A percentile compares a stretch with the other conserved stretches of the same genome.
phyloP scores from a whole-genome alignment of 2,329 filamentous ascomycete genomes.

The Fusarium tuaranense region DNA sequence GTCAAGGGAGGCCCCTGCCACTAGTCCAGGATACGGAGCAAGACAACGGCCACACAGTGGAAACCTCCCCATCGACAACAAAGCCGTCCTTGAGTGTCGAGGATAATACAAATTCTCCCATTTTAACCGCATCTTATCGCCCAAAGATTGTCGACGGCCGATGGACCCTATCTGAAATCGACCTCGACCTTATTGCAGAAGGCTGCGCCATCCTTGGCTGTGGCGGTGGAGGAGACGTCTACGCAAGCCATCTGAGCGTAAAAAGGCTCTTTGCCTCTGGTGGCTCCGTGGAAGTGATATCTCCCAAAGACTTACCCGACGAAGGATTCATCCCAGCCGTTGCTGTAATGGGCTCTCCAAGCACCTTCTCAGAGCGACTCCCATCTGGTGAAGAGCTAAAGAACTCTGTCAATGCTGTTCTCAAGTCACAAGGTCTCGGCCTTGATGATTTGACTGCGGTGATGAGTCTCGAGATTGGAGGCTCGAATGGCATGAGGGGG shows the following conservation, averaged over 20 bases:
- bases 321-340: background rate
- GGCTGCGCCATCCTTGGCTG: background rate
- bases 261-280: background rate
- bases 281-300: background rate
- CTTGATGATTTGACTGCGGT: background rate
- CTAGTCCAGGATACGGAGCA: background rate
- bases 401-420: constrained; percentile 18
- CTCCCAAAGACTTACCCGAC: background rate
- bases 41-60: background rate
- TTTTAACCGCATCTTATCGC: background rate
- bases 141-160: background rate
- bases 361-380: constrained; percentile 13
- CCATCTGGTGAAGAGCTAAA: constrained; percentile 12
- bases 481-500: constrained; percentile 23
- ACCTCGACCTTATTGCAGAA: background rate
- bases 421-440: background rate
- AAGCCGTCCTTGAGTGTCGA: background rate
- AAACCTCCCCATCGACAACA: no score
- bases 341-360: constrained; percentile 29
- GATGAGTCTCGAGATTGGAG: constrained; percentile 32
- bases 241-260: background rate
- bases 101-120: background rate
- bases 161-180: background rate
- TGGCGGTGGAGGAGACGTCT: background rate
- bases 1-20: rapidly evolving